Conservation (phyloP, 768 basidiomycete species). For the Tulasnella sp. region DNA sequence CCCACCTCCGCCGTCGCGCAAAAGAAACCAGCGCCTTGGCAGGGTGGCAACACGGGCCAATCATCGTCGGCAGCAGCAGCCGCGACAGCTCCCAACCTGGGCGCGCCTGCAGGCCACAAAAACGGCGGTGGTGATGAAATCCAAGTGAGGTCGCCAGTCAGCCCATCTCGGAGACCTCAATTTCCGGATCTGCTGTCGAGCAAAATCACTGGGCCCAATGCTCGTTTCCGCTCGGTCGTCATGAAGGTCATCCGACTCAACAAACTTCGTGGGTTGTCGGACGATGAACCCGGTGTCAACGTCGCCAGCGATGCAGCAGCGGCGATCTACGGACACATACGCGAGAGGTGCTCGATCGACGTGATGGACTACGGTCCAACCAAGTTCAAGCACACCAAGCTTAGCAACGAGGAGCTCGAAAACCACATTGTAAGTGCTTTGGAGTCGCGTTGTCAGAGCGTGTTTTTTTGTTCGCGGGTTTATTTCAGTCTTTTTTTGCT, state of each 20-base stretch:
- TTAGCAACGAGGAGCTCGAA: constrained; percentile 12
- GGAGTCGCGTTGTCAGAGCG: neutral
- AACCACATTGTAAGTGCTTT: constrained; percentile 20
- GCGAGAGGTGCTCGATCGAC: constrained; percentile 24
- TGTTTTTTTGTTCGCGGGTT: neutral
- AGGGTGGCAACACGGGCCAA: neutral
- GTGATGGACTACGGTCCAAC: constrained; percentile 26
- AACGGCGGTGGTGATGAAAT: neutral
- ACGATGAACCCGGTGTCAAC: constrained; percentile 28
- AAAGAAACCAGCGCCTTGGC: constrained; percentile 11
- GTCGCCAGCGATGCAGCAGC: neutral
- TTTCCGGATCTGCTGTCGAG: neutral
- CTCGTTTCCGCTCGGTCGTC: constrained; percentile 14
- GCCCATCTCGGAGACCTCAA: neutral
- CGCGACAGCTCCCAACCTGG: neutral
- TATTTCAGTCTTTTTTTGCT: neutral
- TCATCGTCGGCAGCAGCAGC: neutral
- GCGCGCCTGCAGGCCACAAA: neutral
- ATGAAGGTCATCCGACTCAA: constrained; percentile 24
- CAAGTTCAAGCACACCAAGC: neutral
- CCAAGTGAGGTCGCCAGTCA: neutral
- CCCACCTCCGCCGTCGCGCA: constrained; percentile 20
- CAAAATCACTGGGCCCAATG: constrained; percentile 11
- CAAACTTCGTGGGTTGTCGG: constrained; percentile 12
- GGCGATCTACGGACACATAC: constrained; percentile 26